Percentiles rank a stretch among this genome's conserved stretches.
Evolutionary conservation across 345 rosid genomes (phyloP).

Genomic region (Corymbia maculata): DNA sequence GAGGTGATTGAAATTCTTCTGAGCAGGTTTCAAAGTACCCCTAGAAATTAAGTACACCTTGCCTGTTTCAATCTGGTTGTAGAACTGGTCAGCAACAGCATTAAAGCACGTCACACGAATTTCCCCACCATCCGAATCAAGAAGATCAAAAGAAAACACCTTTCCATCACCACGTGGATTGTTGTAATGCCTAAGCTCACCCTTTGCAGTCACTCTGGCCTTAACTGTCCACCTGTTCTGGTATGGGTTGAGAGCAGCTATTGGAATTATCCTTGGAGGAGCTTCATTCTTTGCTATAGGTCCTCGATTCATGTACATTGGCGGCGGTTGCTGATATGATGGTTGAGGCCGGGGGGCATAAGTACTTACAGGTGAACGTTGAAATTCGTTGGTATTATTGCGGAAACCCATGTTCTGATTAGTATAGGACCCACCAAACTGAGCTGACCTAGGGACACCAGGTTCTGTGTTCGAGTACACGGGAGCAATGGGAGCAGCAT

Average conservation of each 20-base stretch:
- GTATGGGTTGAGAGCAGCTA: conserved; percentile 84
- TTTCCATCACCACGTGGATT: conserved; percentile 84
- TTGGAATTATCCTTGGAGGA: conserved; percentile 61
- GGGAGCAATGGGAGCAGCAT: neutral
- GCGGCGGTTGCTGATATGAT: conserved; percentile 43
- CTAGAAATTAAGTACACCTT: conserved; percentile 68
- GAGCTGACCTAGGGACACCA: conserved; percentile 21
- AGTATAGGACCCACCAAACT: conserved; percentile 15
- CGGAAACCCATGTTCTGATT: conserved; percentile 23
- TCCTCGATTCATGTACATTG: conserved; percentile 59
- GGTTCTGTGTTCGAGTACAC: conserved; percentile 20
- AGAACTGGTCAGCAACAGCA: conserved; percentile 75
- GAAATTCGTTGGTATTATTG: conserved; percentile 29
- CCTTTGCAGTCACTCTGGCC: conserved; percentile 84
- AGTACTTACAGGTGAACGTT: conserved; percentile 18
- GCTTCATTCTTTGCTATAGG: conserved; percentile 68
- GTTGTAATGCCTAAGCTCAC: conserved; percentile 60
- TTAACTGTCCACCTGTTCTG: conserved; percentile 85
- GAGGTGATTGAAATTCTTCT: conserved; percentile 81
- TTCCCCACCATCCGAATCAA: conserved; percentile 88
- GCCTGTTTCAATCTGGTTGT: conserved; percentile 65
- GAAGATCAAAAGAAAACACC: conserved; percentile 84
- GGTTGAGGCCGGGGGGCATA: conserved; percentile 19
- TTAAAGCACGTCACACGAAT: conserved; percentile 92
- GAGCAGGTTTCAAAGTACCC: conserved; percentile 78